These are phyloP conservation scores for Thuidium tamariscinum DNA, from an alignment of 225 moss, liverwort and hornwort genomes.

Conservation along the genomic window DNA sequence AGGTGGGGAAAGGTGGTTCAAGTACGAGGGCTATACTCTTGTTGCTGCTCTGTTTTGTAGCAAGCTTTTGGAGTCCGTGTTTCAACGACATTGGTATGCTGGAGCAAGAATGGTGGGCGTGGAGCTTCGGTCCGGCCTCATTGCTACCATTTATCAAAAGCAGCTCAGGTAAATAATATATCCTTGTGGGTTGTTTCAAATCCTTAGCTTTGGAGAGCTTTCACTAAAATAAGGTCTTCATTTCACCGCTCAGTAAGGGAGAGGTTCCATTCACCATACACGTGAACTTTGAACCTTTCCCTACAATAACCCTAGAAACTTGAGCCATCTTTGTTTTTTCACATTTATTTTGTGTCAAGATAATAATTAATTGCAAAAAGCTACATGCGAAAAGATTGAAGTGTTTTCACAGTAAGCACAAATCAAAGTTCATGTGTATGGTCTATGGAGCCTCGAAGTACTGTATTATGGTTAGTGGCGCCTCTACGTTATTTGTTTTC, in stretches of 20 bases:
- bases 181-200: not conserved
- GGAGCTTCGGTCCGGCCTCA: slow-evolving; percentile 30
- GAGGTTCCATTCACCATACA: not conserved
- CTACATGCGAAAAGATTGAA: not conserved
- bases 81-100: slow-evolving; percentile 40
- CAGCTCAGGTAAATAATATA: slow-evolving; percentile 18
- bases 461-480: not conserved
- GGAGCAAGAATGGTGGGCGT: slow-evolving; percentile 21
- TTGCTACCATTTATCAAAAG: slow-evolving; percentile 39
- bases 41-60: slow-evolving; percentile 16
- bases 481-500: not conserved
- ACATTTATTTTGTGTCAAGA: not conserved
- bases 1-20: slow-evolving; percentile 16
- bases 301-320: not conserved
- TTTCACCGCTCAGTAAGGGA: not conserved
- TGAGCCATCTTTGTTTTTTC: not conserved
- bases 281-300: not conserved
- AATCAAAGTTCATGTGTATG: not conserved
- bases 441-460: not conserved
- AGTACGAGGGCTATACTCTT: slow-evolving; percentile 27
- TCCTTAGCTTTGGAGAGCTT: not conserved
- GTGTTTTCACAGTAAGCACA: not conserved
- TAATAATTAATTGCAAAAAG: not conserved
- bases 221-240: not conserved
- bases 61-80: slow-evolving; percentile 37